Base-by-base conservation (phyloP, 768 basidiomycete species). In the Lactifluus rugatus region DNA sequence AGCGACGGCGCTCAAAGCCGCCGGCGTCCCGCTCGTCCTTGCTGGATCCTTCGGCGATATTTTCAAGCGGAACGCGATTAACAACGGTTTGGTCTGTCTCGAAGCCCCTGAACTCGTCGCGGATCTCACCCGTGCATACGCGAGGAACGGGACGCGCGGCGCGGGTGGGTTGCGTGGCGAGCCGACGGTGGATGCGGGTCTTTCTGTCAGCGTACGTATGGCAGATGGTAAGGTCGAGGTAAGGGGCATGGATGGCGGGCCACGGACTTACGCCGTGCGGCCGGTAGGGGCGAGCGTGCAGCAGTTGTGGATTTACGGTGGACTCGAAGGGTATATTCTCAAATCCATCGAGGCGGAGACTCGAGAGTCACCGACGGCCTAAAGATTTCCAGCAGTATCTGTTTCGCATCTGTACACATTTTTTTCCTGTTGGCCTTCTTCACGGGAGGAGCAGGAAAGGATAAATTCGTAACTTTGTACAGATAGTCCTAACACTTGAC, bases 11-110 rank as follows among this genome's bases (percentile, higher is more conserved):
- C 84, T 99, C 62, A 93, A 93, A 69, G 82, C 93, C 7, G 90
- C 95, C 0, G 95, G 96, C 16, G 74, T 99, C 4, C 92, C 93
- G 4, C 76, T 96, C 50, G 93, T 99, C 55, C 80, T 99, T 57
- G 93, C 93, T n/a, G 96, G 94, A 34, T 96, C 93, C 31, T 99
- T 99, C 65, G 95, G 96, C 10, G 96, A 99, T 70, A 98, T 98
- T 67, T 99, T 96, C 80, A 97, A 98, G 76, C 84, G 96, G 32
- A 99, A 99, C 71, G 89, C 93, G 17, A 98, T 98, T 75, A 99
- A 99, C 75, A 98, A 99, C 69, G 95, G 93, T 10, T 78, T 99
- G 6, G 90, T 99, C 51, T 96, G 96, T 68, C 72, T 97, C 46
- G 95, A 98, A 73, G 87, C 83, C 58, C 94, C 95, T 0, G 89